These are phyloP conservation scores for Panicum virgatum DNA, from an alignment of 202 grass and related monocot species.

Conservation along the genomic window DNA sequence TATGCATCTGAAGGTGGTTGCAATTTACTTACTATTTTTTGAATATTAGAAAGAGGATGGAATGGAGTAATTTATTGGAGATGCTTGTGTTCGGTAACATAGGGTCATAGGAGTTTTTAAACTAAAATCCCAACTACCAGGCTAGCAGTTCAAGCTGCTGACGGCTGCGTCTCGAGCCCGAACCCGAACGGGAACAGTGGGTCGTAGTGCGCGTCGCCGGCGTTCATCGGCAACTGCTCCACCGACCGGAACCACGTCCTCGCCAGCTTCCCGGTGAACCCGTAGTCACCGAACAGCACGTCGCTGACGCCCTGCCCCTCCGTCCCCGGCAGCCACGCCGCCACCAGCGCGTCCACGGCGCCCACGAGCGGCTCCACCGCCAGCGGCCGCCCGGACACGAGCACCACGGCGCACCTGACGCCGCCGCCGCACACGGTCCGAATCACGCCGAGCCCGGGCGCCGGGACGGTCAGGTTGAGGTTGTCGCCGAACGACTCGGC, in stretches of 20 bases:
- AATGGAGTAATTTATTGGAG: too few relatives aligned
- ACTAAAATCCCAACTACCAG: not conserved
- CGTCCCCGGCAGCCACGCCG: not conserved
- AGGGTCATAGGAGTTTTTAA: too few relatives aligned
- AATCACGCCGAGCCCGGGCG: slow-evolving; percentile 44
- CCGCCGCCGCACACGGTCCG: slow-evolving; percentile 4
- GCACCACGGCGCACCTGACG: not conserved
- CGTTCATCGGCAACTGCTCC: slow-evolving; percentile 76
- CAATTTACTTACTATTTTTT: too few relatives aligned
- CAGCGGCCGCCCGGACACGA: not conserved
- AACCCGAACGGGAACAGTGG: slow-evolving; percentile 66
- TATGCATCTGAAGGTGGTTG: too few relatives aligned
- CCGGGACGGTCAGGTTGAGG: slow-evolving; percentile 54
- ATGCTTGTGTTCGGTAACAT: too few relatives aligned
- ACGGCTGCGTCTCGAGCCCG: slow-evolving; percentile 19
- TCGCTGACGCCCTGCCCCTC: not conserved
- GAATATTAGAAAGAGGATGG: too few relatives aligned
- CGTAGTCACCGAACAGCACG: slow-evolving; percentile 74
- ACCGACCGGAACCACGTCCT: slow-evolving; percentile 72
- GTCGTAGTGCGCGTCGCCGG: slow-evolving; percentile 58
- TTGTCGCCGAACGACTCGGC: slow-evolving; percentile 44
- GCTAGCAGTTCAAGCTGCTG: not conserved
- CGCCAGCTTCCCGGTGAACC: slow-evolving; percentile 71
- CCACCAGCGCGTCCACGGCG: not conserved
- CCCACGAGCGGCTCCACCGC: not conserved